These are phyloP conservation scores for Penicillium brevicompactum DNA, from an alignment of 2,329 filamentous ascomycete genomes.

Conservation along the genomic window DNA sequence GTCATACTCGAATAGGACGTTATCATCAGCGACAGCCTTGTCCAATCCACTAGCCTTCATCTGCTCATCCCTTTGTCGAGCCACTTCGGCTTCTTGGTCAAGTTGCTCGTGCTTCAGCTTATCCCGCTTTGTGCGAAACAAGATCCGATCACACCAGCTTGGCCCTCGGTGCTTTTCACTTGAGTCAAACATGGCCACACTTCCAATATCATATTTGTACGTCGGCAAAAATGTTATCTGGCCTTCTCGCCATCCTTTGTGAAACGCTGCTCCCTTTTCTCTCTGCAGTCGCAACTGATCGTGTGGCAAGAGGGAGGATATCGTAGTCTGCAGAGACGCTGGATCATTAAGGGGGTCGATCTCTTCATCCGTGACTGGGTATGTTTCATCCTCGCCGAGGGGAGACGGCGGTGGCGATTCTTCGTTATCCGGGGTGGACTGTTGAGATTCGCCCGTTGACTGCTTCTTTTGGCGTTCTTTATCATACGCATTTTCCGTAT, in stretches of 20 bases:
- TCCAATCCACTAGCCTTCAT: constrained; percentile 81
- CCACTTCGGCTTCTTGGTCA: constrained; percentile 64
- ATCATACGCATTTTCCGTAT: constrained; percentile 77
- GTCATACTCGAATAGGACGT: constrained; percentile 87
- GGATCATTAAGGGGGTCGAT: constrained; percentile 75
- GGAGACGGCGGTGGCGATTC: constrained; percentile 5
- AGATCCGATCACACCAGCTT: constrained; percentile 94
- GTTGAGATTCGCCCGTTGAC: constrained; percentile 11
- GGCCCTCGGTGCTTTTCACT: constrained; percentile 92
- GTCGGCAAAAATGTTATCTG: constrained; percentile 86
- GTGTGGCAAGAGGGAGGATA: constrained; percentile 83
- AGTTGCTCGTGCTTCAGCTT: constrained; percentile 66
- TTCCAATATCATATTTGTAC: constrained; percentile 98
- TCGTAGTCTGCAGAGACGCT: constrained; percentile 81
- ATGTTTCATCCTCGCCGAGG: constrained; percentile 7
- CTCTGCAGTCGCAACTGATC: constrained; percentile 82
- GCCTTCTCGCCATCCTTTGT: constrained; percentile 91
- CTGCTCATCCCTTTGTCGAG: constrained; percentile 75
- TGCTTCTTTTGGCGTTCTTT: constrained; percentile 45
- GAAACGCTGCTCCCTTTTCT: constrained; percentile 73
- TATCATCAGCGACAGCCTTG: constrained; percentile 72
- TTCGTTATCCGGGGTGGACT: background rate
- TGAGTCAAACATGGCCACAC: constrained; percentile 86
- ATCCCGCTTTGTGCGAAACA: constrained; percentile 77
- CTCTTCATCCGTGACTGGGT: constrained; percentile 58